These are phyloP conservation scores for Phtheirospermum japonicum DNA, from an alignment of 257 asterid species.

Conservation along the genomic window DNA sequence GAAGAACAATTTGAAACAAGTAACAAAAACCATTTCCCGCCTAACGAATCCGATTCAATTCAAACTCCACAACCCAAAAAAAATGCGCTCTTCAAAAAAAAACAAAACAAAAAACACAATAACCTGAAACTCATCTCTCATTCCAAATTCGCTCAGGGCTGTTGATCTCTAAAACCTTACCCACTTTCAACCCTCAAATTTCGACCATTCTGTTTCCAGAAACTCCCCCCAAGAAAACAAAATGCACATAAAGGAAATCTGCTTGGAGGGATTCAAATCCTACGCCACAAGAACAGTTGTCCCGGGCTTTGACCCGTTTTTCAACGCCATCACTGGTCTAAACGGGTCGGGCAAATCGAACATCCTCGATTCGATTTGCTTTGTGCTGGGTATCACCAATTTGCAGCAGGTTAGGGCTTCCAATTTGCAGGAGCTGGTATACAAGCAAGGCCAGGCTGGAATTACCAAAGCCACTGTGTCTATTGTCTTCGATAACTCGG, in stretches of 20 bases:
- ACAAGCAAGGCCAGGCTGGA: slow-evolving; percentile 99
- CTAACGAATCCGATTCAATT: slow-evolving; percentile 15
- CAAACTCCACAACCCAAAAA: not conserved
- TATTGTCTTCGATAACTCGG: slow-evolving; percentile 83
- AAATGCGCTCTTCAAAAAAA: too few relatives aligned
- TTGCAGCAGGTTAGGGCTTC: slow-evolving; percentile 99
- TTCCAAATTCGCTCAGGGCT: slow-evolving; percentile 16
- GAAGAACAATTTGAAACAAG: not conserved
- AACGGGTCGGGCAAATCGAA: slow-evolving; percentile 98
- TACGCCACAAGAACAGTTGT: slow-evolving; percentile 94
- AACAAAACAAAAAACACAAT: too few relatives aligned
- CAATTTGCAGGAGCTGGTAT: slow-evolving; percentile 95
- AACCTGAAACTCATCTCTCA: not conserved
- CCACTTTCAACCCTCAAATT: slow-evolving; percentile 19
- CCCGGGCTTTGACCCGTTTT: slow-evolving; percentile 83
- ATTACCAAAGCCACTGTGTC: slow-evolving; percentile 97
- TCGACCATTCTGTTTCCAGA: slow-evolving; percentile 13
- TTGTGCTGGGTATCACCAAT: slow-evolving; percentile 92
- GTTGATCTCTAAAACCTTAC: too few relatives aligned
- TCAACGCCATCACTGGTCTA: slow-evolving; percentile 94
- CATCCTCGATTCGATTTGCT: slow-evolving; percentile 96
- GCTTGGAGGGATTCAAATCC: slow-evolving; percentile 95
- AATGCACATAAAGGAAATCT: slow-evolving; percentile 84
- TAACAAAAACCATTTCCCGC: slow-evolving; percentile 22
- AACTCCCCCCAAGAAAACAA: not conserved